A percentile compares a stretch with the other conserved stretches of the same genome.
phyloP scores from a whole-genome alignment of 2,329 filamentous ascomycete species.

The Ascochyta viciae-villosae region DNA sequence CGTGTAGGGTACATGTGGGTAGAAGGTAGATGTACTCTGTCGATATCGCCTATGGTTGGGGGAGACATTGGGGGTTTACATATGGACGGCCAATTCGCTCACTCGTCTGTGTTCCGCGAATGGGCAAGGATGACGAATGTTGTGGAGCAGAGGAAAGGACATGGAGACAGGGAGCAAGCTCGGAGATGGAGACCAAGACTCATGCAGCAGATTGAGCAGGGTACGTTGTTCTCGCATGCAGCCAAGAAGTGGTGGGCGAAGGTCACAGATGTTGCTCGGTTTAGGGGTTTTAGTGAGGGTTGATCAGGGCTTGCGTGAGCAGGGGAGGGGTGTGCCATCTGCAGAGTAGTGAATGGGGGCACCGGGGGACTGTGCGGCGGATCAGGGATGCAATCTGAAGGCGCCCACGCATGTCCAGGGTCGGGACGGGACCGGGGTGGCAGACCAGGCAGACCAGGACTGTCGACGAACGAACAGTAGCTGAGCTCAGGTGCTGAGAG shows the following conservation, averaged over 20 bases:
- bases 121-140: constrained; percentile 44
- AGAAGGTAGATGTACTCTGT: constrained; percentile 39
- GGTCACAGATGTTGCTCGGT: constrained; percentile 36
- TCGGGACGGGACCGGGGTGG: constrained; percentile 35
- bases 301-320: constrained; percentile 31
- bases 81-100: constrained; percentile 40
- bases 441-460: constrained; percentile 20
- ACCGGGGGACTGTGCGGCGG: constrained; percentile 34
- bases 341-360: constrained; percentile 31
- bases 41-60: constrained; percentile 33
- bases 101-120: constrained; percentile 39
- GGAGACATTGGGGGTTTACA: constrained; percentile 45
- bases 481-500: constrained; percentile 39
- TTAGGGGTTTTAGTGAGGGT: constrained; percentile 42
- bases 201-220: constrained; percentile 43
- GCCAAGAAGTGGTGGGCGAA: constrained; percentile 40
- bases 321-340: constrained; percentile 26
- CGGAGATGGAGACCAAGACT: constrained; percentile 41
- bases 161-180: constrained; percentile 37
- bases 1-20: constrained; percentile 42
- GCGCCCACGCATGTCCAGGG: constrained; percentile 29
- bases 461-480: constrained; percentile 35
- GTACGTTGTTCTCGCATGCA: constrained; percentile 42
- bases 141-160: constrained; percentile 40
- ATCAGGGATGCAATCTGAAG: constrained; percentile 38